Conservation (phyloP, 345 rosid species). For the Mallotus nudiflorus region DNA sequence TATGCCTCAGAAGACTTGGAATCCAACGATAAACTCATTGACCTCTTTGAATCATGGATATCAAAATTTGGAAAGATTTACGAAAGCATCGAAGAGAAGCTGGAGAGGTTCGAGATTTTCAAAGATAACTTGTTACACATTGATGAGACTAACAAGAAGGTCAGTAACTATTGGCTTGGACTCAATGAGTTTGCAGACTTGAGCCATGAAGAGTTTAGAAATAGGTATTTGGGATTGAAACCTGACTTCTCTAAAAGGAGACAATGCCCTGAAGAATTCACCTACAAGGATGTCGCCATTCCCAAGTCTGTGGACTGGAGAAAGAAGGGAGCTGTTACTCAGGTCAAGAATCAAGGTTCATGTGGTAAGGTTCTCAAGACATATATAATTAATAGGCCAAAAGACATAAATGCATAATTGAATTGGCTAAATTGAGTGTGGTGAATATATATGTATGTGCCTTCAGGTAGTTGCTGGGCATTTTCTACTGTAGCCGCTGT, state of each 20-base stretch:
- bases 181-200: constrained; percentile 30
- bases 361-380: constrained; percentile 13
- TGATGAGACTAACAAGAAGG: constrained; percentile 33
- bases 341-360: constrained; percentile 35
- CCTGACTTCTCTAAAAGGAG: constrained; percentile 3
- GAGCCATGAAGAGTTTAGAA: constrained; percentile 31
- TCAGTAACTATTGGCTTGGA: constrained; percentile 32
- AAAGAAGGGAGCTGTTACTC: constrained; percentile 33
- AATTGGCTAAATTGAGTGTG: neutral
- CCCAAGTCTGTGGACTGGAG: constrained; percentile 36
- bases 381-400: no score
- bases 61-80: constrained; percentile 24
- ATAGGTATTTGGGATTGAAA: constrained; percentile 28
- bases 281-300: constrained; percentile 19
- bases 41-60: constrained; percentile 33
- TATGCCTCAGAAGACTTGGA: constrained; percentile 25
- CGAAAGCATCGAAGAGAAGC: constrained; percentile 27
- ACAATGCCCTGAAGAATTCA: constrained; percentile 8
- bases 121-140: constrained; percentile 32
- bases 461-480: constrained; percentile 37
- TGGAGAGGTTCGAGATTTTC: constrained; percentile 31
- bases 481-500: constrained; percentile 36
- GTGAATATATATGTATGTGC: neutral
- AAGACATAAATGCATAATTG: neutral
- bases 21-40: constrained; percentile 27